Conservation (phyloP, 2,329 filamentous ascomycete species). For the Xylariomycetidae sp. region DNA sequence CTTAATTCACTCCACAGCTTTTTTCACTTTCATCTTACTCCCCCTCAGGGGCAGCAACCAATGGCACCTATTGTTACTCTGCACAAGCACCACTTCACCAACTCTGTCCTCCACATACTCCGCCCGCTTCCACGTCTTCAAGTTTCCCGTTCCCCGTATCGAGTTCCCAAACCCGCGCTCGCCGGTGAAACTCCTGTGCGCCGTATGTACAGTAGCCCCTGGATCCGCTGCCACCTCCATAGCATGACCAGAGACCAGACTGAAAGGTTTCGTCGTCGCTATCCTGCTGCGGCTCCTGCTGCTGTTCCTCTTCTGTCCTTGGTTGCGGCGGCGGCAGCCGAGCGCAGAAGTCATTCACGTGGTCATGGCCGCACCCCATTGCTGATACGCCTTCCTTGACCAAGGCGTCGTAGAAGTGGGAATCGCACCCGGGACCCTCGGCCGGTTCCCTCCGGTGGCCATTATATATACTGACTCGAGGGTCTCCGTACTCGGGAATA, state of each 20-base stretch:
- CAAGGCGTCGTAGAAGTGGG: slow-evolving; percentile 27
- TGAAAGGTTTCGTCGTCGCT: slow-evolving; percentile 10
- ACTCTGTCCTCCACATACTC: slow-evolving; percentile 26
- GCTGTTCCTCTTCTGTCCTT: no score
- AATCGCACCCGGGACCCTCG: slow-evolving; percentile 24
- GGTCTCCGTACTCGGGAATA: slow-evolving; percentile 23
- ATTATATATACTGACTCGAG: slow-evolving; percentile 17
- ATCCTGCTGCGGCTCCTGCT: no score
- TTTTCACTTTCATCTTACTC: no score
- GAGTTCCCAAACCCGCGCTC: slow-evolving; percentile 25
- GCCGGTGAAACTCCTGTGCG: slow-evolving; percentile 22
- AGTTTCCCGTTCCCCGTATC: slow-evolving; percentile 15
- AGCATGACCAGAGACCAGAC: slow-evolving; percentile 25
- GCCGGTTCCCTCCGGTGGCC: slow-evolving; percentile 24
- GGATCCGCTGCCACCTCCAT: slow-evolving; percentile 24
- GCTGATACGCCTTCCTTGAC: slow-evolving; percentile 21
- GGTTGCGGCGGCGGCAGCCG: no score
- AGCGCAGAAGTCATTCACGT: slow-evolving; percentile 30
- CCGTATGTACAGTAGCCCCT: slow-evolving; percentile 27
- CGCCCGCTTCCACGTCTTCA: slow-evolving; percentile 27
- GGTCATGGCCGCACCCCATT: slow-evolving; percentile 28
- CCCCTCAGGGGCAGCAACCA: no score
- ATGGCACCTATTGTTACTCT: no score
- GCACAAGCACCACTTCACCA: slow-evolving; percentile 27
- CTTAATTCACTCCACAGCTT: no score